phyloP scores from a whole-genome alignment of 2,329 filamentous ascomycete species.

The Cladophialophora psammophila region DNA sequence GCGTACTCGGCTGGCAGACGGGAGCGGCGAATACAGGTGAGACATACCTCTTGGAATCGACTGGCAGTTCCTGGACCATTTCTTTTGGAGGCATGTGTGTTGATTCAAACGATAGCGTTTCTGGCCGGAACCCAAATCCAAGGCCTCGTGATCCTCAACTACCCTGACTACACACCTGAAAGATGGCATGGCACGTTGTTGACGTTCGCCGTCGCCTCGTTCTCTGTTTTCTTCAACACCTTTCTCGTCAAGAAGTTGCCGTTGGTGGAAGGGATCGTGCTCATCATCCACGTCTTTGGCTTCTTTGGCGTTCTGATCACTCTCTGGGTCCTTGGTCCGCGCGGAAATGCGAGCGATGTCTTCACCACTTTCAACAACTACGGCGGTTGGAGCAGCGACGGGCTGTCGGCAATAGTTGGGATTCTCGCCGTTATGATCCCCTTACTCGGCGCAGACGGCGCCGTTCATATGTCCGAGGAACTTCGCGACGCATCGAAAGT shows the following conservation, averaged over 20 bases:
- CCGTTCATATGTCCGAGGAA: constrained; percentile 48
- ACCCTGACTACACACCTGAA: constrained; percentile 50
- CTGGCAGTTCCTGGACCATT: constrained; percentile 6
- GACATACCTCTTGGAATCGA: constrained; percentile 38
- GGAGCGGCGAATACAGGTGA: constrained; percentile 38
- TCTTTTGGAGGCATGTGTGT: not conserved
- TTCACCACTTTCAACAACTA: constrained; percentile 50
- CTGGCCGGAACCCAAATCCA: constrained; percentile 56
- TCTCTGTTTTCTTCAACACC: constrained; percentile 53
- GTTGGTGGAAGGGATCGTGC: constrained; percentile 51
- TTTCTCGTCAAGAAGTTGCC: constrained; percentile 51
- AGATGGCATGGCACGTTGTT: constrained; percentile 56
- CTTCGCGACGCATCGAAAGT: constrained; percentile 47
- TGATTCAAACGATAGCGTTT: constrained; percentile 43
- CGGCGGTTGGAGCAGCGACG: constrained; percentile 49
- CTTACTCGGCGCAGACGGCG: constrained; percentile 41
- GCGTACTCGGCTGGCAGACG: constrained; percentile 45
- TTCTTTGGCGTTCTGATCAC: constrained; percentile 55
- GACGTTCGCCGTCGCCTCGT: constrained; percentile 49
- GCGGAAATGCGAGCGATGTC: constrained; percentile 48
- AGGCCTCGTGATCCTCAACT: constrained; percentile 54
- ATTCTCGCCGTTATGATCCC: constrained; percentile 42
- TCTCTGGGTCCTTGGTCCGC: constrained; percentile 53
- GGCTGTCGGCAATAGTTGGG: constrained; percentile 44
- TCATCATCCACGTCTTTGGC: constrained; percentile 53